phyloP scores from a whole-genome alignment of 2,329 filamentous ascomycete genomes.

The Bipolaris oryzae region DNA sequence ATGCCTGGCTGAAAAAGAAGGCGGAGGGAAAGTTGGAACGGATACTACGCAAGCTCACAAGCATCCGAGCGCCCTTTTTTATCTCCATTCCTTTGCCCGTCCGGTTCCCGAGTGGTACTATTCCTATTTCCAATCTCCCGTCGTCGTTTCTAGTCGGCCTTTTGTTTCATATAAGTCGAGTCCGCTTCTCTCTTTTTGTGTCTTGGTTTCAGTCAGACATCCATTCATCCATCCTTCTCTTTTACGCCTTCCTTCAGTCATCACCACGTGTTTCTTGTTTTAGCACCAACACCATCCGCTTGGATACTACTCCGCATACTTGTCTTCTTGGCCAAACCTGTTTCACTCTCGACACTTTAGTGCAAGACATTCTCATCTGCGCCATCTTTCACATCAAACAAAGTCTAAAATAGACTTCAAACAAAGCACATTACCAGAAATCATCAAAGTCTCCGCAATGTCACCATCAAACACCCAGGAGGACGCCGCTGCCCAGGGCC shows the following conservation, averaged over 20 bases:
- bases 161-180: slow-evolving; percentile 25
- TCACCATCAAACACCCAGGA: slow-evolving; percentile 11
- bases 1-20: slow-evolving; percentile 18
- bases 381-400: slow-evolving; percentile 6
- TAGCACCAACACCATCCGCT: slow-evolving; percentile 2
- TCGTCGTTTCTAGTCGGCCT: slow-evolving; percentile 7
- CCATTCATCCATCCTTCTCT: slow-evolving; percentile 14
- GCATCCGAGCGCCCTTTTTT: slow-evolving; percentile 16
- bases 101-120: slow-evolving; percentile 17
- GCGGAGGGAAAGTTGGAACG: slow-evolving; percentile 1
- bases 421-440: slow-evolving; percentile 23
- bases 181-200: slow-evolving; percentile 12
- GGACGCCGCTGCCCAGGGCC: slow-evolving; percentile 36
- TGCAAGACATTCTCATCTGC: slow-evolving; percentile 18
- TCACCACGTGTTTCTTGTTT: slow-evolving; percentile 18
- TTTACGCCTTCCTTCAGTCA: slow-evolving; percentile 11
- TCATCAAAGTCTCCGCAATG: slow-evolving; percentile 9
- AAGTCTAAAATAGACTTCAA: slow-evolving; percentile 1
- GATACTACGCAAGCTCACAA: slow-evolving; percentile 21
- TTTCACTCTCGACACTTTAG: slow-evolving; percentile 9
- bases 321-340: slow-evolving; percentile 1
- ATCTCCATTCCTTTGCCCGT: slow-evolving; percentile 5
- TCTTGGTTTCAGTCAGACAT: slow-evolving; percentile 24
- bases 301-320: too few relatives aligned
- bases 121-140: slow-evolving; percentile 12